phyloP scores from a whole-genome alignment of 1,284 basidiomycete species.

The Singerocomus rubriflavus region DNA sequence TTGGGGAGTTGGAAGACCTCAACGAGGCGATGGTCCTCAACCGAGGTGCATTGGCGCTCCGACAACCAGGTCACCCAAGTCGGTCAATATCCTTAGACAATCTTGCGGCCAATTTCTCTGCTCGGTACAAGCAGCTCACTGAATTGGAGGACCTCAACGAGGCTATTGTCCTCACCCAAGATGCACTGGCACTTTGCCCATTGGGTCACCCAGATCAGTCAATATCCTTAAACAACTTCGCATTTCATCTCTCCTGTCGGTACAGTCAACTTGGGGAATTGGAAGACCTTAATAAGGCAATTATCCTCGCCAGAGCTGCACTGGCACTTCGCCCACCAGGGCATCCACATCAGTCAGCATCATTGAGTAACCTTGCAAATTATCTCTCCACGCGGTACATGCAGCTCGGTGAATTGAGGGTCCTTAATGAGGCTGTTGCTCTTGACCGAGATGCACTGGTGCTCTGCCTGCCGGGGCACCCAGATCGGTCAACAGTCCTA shows the following conservation, averaged over 20 bases:
- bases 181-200: too few relatives aligned
- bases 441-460: background rate
- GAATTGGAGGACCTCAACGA: too few relatives aligned
- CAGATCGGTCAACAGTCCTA: background rate
- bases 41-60: too few relatives aligned
- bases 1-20: too few relatives aligned
- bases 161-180: too few relatives aligned
- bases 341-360: background rate
- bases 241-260: conserved; percentile 13
- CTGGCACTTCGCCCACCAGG: background rate
- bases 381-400: background rate
- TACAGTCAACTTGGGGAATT: background rate
- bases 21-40: too few relatives aligned
- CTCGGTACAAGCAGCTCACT: too few relatives aligned
- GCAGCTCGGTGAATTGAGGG: background rate
- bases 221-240: too few relatives aligned
- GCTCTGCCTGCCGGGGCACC: background rate
- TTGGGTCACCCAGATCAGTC: too few relatives aligned
- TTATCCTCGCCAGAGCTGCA: background rate
- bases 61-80: too few relatives aligned
- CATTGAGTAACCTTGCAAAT: background rate
- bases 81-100: too few relatives aligned
- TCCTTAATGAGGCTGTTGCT: background rate
- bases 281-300: background rate
- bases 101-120: too few relatives aligned